Percentiles rank a stretch among this genome's conserved stretches.
Conservation (phyloP, 2,329 filamentous ascomycete species). For the Fusarium sp. region DNA sequence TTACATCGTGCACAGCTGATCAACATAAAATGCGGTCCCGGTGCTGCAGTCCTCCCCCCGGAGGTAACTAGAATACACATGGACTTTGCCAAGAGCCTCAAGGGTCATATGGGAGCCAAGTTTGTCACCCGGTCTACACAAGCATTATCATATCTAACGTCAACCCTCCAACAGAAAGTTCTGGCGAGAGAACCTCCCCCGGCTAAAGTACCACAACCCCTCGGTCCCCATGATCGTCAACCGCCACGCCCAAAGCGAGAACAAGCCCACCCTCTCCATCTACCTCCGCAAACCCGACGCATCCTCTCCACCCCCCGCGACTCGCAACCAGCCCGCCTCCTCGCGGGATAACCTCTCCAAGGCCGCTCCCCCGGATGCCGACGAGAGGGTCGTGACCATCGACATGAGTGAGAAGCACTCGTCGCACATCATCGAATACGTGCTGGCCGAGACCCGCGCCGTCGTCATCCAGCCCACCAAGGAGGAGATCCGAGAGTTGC, state of each 20-base stretch:
- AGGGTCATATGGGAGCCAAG: slow-evolving; percentile 78
- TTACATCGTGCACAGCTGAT: slow-evolving; percentile 69
- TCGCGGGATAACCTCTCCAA: slow-evolving; percentile 61
- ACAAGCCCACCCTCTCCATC: slow-evolving; percentile 72
- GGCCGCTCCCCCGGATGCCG: slow-evolving; percentile 60
- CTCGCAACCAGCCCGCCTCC: slow-evolving; percentile 57
- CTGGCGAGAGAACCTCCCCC: slow-evolving; percentile 84
- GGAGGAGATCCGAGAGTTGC: slow-evolving; percentile 70
- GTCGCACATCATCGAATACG: slow-evolving; percentile 70
- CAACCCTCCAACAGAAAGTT: slow-evolving; percentile 75
- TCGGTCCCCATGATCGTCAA: slow-evolving; percentile 84
- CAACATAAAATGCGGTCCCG: slow-evolving; percentile 81
- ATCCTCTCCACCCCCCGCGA: slow-evolving; percentile 39
- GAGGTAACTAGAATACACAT: slow-evolving; percentile 81
- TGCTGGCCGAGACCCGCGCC: slow-evolving; percentile 74
- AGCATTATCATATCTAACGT: slow-evolving; percentile 28
- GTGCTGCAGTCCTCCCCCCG: slow-evolving; percentile 82
- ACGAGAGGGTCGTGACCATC: slow-evolving; percentile 65
- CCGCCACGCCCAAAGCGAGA: slow-evolving; percentile 69
- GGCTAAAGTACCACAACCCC: slow-evolving; percentile 96
- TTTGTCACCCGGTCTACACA: slow-evolving; percentile 54
- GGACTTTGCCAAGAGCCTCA: slow-evolving; percentile 73
- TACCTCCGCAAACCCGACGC: slow-evolving; percentile 64
- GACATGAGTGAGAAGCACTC: slow-evolving; percentile 74
- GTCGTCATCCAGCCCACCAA: slow-evolving; percentile 65